Evolutionary conservation across 257 asterid genomes (phyloP).

Genomic region (Salvia miltiorrhiza): DNA sequence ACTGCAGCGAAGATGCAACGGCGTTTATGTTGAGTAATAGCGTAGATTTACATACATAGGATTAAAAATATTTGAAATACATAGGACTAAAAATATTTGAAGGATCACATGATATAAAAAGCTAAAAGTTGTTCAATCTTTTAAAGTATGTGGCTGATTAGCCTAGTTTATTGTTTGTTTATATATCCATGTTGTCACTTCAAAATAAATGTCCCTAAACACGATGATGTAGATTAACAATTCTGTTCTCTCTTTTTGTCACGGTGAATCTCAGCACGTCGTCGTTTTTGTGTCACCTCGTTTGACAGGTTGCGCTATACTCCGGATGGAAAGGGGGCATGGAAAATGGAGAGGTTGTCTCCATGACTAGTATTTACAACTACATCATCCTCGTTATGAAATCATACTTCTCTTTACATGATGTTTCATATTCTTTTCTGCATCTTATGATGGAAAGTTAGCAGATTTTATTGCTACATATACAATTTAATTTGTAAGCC

Average conservation of each 20-base stretch:
- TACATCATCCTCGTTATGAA: slow-evolving; percentile 37
- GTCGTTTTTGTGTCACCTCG: background rate
- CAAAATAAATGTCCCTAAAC: too few species aligned
- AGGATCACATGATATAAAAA: background rate
- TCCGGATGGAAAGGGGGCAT: slow-evolving; percentile 41
- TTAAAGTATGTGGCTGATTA: too few species aligned
- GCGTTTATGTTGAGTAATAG: too few species aligned
- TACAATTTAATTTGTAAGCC: background rate
- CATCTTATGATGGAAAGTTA: background rate
- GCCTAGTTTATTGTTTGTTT: too few species aligned
- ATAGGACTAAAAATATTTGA: background rate
- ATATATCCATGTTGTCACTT: too few species aligned
- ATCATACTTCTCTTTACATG: background rate
- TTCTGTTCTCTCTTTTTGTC: background rate
- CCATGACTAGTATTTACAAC: slow-evolving; percentile 40
- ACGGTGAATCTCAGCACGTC: background rate
- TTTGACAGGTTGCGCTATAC: slow-evolving; percentile 46
- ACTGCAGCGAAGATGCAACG: too few species aligned
- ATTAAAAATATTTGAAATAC: too few species aligned
- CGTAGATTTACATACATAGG: too few species aligned
- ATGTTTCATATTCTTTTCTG: slow-evolving; percentile 4
- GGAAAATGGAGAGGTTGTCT: slow-evolving; percentile 60
- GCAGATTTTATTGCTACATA: too few species aligned
- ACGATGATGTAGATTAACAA: background rate
- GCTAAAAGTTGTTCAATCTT: background rate